Percentiles rank a stretch among this genome's conserved stretches.
Evolutionary conservation across 345 rosid species (phyloP).

Genomic region (Cochlearia excelsa): DNA sequence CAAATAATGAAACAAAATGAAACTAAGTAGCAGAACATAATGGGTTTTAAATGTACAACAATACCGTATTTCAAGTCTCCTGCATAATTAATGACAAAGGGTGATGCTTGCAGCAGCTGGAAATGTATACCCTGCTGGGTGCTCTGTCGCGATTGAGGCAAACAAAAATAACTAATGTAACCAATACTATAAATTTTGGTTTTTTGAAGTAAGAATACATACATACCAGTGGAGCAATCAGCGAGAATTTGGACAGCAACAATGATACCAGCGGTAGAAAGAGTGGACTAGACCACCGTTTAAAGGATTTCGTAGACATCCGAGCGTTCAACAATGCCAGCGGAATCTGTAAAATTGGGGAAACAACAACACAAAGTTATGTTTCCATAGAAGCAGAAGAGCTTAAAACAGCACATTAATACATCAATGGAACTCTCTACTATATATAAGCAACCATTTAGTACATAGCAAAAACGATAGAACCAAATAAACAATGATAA

Average conservation of each 20-base stretch:
- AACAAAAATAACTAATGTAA: constrained; percentile 10
- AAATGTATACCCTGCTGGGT: constrained; percentile 66
- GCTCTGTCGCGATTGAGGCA: constrained; percentile 53
- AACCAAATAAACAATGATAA: constrained; percentile 2
- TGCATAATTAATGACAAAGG: constrained; percentile 57
- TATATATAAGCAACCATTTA: neutral
- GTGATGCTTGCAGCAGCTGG: constrained; percentile 82
- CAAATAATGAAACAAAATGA: constrained; percentile 4
- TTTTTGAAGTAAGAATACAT: constrained; percentile 1
- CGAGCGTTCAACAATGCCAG: constrained; percentile 81
- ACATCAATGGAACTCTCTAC: neutral
- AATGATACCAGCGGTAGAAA: constrained; percentile 62
- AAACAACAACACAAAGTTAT: constrained; percentile 1
- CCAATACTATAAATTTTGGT: constrained; percentile 3
- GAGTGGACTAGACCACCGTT: constrained; percentile 60
- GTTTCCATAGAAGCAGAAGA: neutral
- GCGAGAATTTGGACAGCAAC: constrained; percentile 71
- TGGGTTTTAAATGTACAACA: neutral
- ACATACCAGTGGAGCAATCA: constrained; percentile 82
- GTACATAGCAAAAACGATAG: neutral
- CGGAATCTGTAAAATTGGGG: constrained; percentile 49
- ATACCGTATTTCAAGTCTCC: constrained; percentile 91
- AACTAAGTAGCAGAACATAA: constrained; percentile 17
- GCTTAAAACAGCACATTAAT: neutral
- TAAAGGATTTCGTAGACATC: constrained; percentile 64